Evolutionary conservation across 148 eudicot species (phyloP), one percentile per base, ranked within the genome.

Genomic region (Agrostemma githago): DNA sequence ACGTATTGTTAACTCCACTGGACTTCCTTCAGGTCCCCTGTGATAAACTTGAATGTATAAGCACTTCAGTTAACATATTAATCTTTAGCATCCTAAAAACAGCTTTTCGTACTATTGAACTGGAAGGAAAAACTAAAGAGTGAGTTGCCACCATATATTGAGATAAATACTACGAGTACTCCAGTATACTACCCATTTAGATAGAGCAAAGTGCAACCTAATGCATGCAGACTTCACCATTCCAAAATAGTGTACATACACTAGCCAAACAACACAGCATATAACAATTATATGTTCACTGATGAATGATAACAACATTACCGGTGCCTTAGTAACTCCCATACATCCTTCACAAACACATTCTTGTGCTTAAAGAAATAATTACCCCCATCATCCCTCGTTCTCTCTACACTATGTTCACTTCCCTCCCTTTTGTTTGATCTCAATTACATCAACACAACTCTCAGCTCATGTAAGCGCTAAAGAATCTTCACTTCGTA

Each of bases 1-100:
- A 62, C 77, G 89, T 74, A 92, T 76, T 74, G 82, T 85, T 80
- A 95, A 77, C 62, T 87, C 85, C 64, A 95, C 96, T 61, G 80
- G 80, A 85, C 96, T 95, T 81, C 97, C 97, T 84, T 92, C 96
- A 38, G 96, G 84, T 60, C 99, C 99, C 86, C 99, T 92, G 88
- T 79, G 86, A 65, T 74, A 76, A 61, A 78, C 64, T 73, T 76
- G 41, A 72, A 77, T 51, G 38, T 72, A 67, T 43, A 76, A 79
- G 38, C 46, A 67, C 75, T 44, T 72, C 59, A 81, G 74, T 73
- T 42, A 46, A 51, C 7, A 42, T 44, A 75, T 60, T 42, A 66
- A 38, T 38, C 63, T 48, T 9, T 16, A 59, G 37, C 63, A 48
- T 40, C 46, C 37, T 16, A 39, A 11, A 60, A 48, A 19, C 8